Evolutionary conservation across 2,329 filamentous ascomycete species (phyloP).

Genomic region (Epichloe amarillans): DNA sequence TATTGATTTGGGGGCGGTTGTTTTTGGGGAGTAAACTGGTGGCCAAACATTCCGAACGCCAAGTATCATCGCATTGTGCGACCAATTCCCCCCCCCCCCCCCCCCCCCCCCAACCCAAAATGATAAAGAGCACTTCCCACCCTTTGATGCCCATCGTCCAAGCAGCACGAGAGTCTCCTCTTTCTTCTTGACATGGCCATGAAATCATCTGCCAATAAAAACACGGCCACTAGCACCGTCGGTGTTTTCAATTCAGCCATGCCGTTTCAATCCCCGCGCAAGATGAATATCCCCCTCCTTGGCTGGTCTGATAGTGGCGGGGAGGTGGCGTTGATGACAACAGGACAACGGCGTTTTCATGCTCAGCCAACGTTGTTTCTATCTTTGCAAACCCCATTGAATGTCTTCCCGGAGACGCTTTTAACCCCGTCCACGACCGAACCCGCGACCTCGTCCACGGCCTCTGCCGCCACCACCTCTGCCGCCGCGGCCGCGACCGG

Average conservation of each 20-base stretch:
- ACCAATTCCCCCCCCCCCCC: constrained; percentile 1
- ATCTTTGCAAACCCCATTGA: not conserved
- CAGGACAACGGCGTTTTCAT: not conserved
- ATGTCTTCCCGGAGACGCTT: not conserved
- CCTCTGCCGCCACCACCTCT: constrained; percentile 39
- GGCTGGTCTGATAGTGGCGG: not conserved
- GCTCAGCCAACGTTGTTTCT: not conserved
- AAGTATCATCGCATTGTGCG: constrained; percentile 15
- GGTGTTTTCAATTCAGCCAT: not conserved
- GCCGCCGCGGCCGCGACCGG: constrained; percentile 38
- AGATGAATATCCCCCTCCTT: not conserved
- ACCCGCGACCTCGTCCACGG: constrained; percentile 24
- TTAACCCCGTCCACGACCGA: constrained; percentile 5
- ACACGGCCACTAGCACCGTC: not conserved
- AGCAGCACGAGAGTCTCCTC: not conserved
- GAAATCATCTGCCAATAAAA: not conserved
- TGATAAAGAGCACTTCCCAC: constrained; percentile 4
- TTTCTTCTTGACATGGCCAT: not conserved
- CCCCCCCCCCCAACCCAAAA: no score
- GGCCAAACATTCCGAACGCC: constrained; percentile 24
- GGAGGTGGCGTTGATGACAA: not conserved
- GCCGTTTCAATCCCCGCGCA: no score
- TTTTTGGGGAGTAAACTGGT: constrained; percentile 7
- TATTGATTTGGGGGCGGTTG: not conserved
- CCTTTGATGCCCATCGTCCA: constrained; percentile 1